These are phyloP conservation scores for Coleophoma crateriformis DNA, from an alignment of 2,329 filamentous ascomycete species.

Conservation along the genomic window DNA sequence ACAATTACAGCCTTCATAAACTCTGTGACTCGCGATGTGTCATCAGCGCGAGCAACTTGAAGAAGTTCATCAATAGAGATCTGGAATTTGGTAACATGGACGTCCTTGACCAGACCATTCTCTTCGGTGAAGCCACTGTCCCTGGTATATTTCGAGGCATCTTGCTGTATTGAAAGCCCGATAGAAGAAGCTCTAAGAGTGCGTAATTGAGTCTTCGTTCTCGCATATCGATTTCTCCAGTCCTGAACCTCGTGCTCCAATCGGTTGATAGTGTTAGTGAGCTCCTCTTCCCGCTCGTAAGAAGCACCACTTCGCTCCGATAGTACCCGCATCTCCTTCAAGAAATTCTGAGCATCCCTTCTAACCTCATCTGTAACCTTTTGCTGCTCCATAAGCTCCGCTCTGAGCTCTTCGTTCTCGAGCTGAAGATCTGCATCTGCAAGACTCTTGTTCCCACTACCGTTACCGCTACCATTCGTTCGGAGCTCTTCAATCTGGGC, in stretches of 20 bases:
- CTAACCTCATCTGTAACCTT: slow-evolving; percentile 82
- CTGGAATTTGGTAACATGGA: slow-evolving; percentile 93
- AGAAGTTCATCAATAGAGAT: slow-evolving; percentile 89
- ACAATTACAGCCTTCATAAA: slow-evolving; percentile 83
- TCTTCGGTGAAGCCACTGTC: slow-evolving; percentile 64
- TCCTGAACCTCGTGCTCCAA: slow-evolving; percentile 80
- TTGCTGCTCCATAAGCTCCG: slow-evolving; percentile 66
- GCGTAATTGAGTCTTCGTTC: slow-evolving; percentile 80
- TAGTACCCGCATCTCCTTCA: slow-evolving; percentile 83
- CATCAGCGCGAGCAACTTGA: slow-evolving; percentile 66
- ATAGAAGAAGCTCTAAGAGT: slow-evolving; percentile 76
- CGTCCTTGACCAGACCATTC: slow-evolving; percentile 78
- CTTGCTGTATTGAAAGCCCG: slow-evolving; percentile 63
- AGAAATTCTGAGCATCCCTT: slow-evolving; percentile 73
- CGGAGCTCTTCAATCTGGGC: slow-evolving; percentile 54
- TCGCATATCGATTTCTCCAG: slow-evolving; percentile 87
- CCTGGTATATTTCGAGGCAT: slow-evolving; percentile 61
- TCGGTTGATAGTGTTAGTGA: slow-evolving; percentile 68
- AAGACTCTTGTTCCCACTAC: slow-evolving; percentile 12
- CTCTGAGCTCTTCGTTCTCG: slow-evolving; percentile 65
- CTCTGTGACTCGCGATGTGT: slow-evolving; percentile 70
- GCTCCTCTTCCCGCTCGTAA: slow-evolving; percentile 75
- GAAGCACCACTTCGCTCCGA: slow-evolving; percentile 74
- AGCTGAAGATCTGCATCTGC: slow-evolving; percentile 49
- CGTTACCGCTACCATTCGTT: slow-evolving; percentile 23